These are phyloP conservation scores for Phytophthora boehmeriae DNA, from an alignment of 352 stramenopile species.

Conservation along the genomic window DNA sequence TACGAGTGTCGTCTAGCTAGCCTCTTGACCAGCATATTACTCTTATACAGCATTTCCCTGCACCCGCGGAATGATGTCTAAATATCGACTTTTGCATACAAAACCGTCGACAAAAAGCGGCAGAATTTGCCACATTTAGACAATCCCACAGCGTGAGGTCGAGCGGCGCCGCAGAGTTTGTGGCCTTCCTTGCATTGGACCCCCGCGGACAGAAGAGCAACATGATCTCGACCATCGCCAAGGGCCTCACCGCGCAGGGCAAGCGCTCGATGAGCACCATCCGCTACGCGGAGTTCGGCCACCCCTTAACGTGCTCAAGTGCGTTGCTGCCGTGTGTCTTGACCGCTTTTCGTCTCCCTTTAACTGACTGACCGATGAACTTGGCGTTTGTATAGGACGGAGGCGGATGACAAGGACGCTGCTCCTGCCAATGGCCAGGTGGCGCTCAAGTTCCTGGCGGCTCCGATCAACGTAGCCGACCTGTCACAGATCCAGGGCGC, in stretches of 20 bases:
- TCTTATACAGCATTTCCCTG: neutral
- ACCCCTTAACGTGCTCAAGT: constrained; percentile 75
- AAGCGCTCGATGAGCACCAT: constrained; percentile 76
- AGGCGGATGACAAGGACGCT: constrained; percentile 68
- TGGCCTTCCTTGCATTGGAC: neutral
- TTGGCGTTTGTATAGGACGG: constrained; percentile 43
- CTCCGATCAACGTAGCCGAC: constrained; percentile 89
- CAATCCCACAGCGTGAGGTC: constrained; percentile 7
- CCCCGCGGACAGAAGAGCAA: constrained; percentile 3
- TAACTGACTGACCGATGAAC: constrained; percentile 1
- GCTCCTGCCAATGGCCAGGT: constrained; percentile 65
- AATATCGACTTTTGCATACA: constrained; percentile 8
- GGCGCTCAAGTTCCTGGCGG: constrained; percentile 88
- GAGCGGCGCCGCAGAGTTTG: constrained; percentile 14
- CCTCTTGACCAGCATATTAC: too few species aligned
- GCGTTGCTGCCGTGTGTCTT: constrained; percentile 6
- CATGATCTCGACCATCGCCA: constrained; percentile 71
- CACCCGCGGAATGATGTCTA: constrained; percentile 29
- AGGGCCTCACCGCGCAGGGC: constrained; percentile 51
- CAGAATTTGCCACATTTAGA: constrained; percentile 4
- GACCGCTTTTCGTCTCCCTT: neutral
- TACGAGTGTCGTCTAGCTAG: too few species aligned
- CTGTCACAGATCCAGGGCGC: constrained; percentile 88
- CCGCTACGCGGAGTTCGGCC: constrained; percentile 75
- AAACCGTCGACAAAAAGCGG: constrained; percentile 8